These are phyloP conservation scores for Neonectria sp. DNA, from an alignment of 2,329 filamentous ascomycete genomes.

Conservation along the genomic window DNA sequence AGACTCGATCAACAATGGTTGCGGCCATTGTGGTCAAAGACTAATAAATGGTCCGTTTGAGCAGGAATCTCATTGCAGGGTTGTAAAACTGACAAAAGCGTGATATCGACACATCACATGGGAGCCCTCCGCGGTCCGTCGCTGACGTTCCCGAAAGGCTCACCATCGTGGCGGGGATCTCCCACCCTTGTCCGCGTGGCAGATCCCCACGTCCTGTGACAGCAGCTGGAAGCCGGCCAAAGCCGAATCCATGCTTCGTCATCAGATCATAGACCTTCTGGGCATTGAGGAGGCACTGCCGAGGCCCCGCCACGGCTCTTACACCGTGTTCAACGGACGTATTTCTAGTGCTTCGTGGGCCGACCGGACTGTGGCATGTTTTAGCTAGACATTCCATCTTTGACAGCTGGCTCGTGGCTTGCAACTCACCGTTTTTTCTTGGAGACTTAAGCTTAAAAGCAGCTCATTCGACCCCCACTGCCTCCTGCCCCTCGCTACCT, in stretches of 20 bases:
- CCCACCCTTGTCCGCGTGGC: slow-evolving; percentile 6
- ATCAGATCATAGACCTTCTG: slow-evolving; percentile 42
- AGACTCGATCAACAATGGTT: not conserved
- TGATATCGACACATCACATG: slow-evolving; percentile 9
- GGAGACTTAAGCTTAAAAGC: slow-evolving; percentile 41
- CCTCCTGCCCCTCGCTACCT: slow-evolving; percentile 4
- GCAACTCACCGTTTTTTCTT: slow-evolving; percentile 9
- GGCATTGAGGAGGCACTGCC: slow-evolving; percentile 28
- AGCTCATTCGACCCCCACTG: slow-evolving; percentile 27
- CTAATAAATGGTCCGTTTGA: not conserved
- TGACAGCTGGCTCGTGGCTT: slow-evolving; percentile 8
- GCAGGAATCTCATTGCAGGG: not conserved
- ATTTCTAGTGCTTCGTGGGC: slow-evolving; percentile 25
- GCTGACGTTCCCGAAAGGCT: slow-evolving; percentile 26
- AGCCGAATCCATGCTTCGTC: slow-evolving; percentile 33
- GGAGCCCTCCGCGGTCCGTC: slow-evolving; percentile 3
- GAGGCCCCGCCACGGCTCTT: slow-evolving; percentile 36
- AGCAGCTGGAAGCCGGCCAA: slow-evolving; percentile 40
- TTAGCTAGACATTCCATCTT: slow-evolving; percentile 14
- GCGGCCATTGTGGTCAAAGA: not conserved
- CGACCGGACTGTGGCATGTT: slow-evolving; percentile 33
- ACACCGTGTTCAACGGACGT: not conserved
- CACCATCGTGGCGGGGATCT: slow-evolving; percentile 30
- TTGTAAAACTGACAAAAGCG: not conserved
- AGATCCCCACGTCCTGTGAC: slow-evolving; percentile 34